Evolutionary conservation across 345 rosid species (phyloP).

Genomic region (Salix dunnii): DNA sequence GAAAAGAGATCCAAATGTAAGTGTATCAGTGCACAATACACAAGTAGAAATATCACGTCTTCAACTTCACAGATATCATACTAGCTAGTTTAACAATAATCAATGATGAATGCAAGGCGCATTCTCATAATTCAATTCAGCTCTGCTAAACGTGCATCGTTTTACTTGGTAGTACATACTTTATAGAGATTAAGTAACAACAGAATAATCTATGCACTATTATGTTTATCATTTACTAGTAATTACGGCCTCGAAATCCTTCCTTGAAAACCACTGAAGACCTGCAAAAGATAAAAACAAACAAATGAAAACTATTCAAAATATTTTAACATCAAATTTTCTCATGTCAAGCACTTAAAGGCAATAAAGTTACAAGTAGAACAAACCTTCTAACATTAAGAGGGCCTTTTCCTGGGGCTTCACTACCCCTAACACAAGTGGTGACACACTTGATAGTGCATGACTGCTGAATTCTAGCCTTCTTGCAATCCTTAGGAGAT

Average conservation of each 20-base stretch:
- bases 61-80: too few relatives aligned
- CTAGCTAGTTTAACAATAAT: too few relatives aligned
- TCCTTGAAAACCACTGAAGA: constrained; percentile 82
- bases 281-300: constrained; percentile 22
- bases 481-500: constrained; percentile 53
- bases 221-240: constrained; percentile 43
- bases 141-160: too few relatives aligned
- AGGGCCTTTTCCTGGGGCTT: constrained; percentile 82
- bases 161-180: too few relatives aligned
- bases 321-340: constrained; percentile 43
- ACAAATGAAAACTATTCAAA: constrained; percentile 26
- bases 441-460: constrained; percentile 77
- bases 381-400: constrained; percentile 63
- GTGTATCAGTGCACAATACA: too few relatives aligned
- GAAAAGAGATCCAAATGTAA: too few relatives aligned
- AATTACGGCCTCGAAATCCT: constrained; percentile 82
- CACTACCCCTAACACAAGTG: constrained; percentile 78
- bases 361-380: neutral
- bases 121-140: too few relatives aligned
- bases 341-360: constrained; percentile 28
- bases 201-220: neutral
- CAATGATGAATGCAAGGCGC: too few relatives aligned
- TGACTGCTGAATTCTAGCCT: constrained; percentile 35
- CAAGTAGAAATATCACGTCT: too few relatives aligned
- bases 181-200: neutral